Base-by-base conservation (phyloP, 1,284 basidiomycete species). In the Heimioporus retisporus region DNA sequence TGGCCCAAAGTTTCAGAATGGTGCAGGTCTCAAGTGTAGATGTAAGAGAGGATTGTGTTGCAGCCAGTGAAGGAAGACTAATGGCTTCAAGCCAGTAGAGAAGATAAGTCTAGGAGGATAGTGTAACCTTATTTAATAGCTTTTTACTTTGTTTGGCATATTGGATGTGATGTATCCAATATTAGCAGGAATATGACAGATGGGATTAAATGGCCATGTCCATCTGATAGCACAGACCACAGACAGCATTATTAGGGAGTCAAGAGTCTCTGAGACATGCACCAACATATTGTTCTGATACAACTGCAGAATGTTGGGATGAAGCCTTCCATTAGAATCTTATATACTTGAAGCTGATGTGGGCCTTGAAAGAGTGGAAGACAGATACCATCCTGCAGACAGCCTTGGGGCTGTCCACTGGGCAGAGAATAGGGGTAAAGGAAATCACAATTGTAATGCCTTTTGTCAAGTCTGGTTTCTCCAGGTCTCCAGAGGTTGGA, bases 141-240 rank as follows among this genome's bases (percentile, higher is more conserved):
- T 53, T 43, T 11, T 8, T 6, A 19, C 44, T 60, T 23, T 19
- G 50, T 2, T 44, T 8, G 1, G 21, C 10, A 46, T 59, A 2
- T 16, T 57, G 25, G 13, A 69, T 18, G 28, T 69, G 68, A 14
- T 55, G 0, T 59, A 69, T 63, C 68, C 67, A 68, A 43, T 59
- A 68, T 53, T 46, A 62, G 28, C 66, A 68, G 5, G 67, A 43
- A 7, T 69, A 70, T 14, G 44, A 55, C 2, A 69, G 54, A 4
- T 67, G 54, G 4, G 65, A 57, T 0, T 64, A 57, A 44, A 69
- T 64, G 2, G 58, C 25, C 18, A 48, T 46, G 19, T 48, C 57
- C 6, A 69, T 44, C 5, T 19, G 44, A 14, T 8, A 31, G 0
- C 2, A 7, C 16, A 66, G 19, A 10, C 56, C 42, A 2, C 51